Evolutionary conservation across 1,284 basidiomycete genomes (phyloP), one percentile per base, ranked within the genome.

Genomic region (Phellopilus nigrolimitatus): DNA sequence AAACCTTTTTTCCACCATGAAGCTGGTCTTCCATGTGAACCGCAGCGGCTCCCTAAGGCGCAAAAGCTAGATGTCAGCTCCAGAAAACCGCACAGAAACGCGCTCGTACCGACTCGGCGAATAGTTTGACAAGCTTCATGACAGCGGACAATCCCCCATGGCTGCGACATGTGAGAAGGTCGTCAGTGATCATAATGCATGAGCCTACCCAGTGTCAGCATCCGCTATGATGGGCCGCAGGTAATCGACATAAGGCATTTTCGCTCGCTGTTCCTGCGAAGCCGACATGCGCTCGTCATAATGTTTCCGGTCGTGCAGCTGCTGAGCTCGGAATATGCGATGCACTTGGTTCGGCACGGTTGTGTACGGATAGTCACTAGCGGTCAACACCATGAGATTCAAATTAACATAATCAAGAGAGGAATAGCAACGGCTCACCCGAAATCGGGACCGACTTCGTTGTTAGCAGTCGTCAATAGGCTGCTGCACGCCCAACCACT

Each of bases 381-480:
- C 56, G 17, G 13, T 4, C 8, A 17, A 45, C 24, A 30, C 36
- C 17, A 54, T 54, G 31, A 38, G 28, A 27, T 31, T 27, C 19
- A 46, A 44, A 53, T 28, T 36, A n/a, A 44, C 15, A 36, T 27
- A 42, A 52, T 40, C 41, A 33, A 51, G 46, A 49, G 53, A 46
- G 34, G 41, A 45, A 28, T 12, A 69, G 13, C n/a, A 7, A 40
- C 25, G 12, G 21, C 79, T 62, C 62, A 90, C 91, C 95, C 97
- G 65, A 99, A 83, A 74, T 99, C 95, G 34, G 95, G 95, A 39
- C 95, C 95, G 49, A 97, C 95, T 71, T 99, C 97, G 64, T 98
- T 95, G 63, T 83, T 90, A 25, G 84, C 88, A 1, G 94, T 97
- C 21, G 91, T 92, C 47, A 92, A 76, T 51, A 94, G 79, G 54